phyloP scores from a whole-genome alignment of 2,329 filamentous ascomycete genomes.

The Hysterium pulicare region DNA sequence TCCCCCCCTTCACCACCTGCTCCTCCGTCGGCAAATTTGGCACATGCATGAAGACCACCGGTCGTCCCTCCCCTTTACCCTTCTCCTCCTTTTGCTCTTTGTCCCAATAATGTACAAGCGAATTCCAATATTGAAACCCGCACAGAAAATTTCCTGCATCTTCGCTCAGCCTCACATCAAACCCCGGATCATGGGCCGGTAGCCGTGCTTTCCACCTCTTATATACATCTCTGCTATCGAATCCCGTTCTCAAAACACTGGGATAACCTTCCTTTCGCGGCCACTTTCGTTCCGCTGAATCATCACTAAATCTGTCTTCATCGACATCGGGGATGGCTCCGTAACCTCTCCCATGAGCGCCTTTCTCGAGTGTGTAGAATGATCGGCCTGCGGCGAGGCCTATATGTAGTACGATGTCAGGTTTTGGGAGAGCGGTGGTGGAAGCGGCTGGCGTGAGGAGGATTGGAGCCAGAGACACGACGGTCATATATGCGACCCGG shows the following conservation, averaged over 20 bases:
- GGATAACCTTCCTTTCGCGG: conserved; percentile 17
- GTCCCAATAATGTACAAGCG: conserved; percentile 27
- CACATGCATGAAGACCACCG: conserved; percentile 35
- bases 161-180: conserved; percentile 1
- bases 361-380: conserved; percentile 35
- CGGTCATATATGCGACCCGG: conserved; percentile 33
- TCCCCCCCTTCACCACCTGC: conserved; percentile 22
- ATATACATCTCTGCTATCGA: conserved; percentile 31
- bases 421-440: conserved; percentile 12
- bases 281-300: conserved; percentile 14
- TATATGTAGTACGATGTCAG: conserved; percentile 37
- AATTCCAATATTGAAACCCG: conserved; percentile 36
- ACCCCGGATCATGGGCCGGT: not conserved
- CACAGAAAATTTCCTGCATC: conserved; percentile 38
- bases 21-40: conserved; percentile 29
- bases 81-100: too few relatives aligned
- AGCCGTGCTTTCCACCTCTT: conserved; percentile 24
- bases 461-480: conserved; percentile 22
- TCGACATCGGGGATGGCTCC: conserved; percentile 32
- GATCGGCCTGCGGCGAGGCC: conserved; percentile 34
- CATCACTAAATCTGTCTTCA: conserved; percentile 22
- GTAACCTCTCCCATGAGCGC: conserved; percentile 28
- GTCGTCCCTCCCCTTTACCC: conserved; percentile 18
- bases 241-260: conserved; percentile 25
- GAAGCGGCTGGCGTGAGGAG: conserved; percentile 22